phyloP scores from a whole-genome alignment of 2,329 filamentous ascomycete species.

The Colletotrichum agaves region DNA sequence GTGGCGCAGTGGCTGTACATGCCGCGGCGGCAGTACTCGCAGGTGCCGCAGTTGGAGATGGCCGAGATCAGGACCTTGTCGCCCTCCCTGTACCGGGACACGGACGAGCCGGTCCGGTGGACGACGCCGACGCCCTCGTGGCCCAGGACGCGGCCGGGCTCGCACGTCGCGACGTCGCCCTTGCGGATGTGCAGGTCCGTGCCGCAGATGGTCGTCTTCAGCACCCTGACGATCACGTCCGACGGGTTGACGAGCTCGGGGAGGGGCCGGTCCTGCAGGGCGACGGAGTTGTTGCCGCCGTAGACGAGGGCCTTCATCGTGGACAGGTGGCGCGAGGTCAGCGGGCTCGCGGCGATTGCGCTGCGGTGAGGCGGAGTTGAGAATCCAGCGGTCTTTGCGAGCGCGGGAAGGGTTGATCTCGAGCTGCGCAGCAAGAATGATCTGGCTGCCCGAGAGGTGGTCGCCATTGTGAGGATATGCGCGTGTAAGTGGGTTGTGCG shows the following conservation, averaged over 20 bases:
- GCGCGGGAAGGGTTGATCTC: not conserved
- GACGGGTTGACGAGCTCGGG: slow-evolving; percentile 44
- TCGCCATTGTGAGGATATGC: slow-evolving; percentile 12
- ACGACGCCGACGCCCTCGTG: slow-evolving; percentile 56
- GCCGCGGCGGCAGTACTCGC: slow-evolving; percentile 60
- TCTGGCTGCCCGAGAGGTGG: slow-evolving; percentile 3
- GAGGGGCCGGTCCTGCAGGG: slow-evolving; percentile 44
- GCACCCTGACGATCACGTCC: slow-evolving; percentile 51
- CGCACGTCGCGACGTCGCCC: slow-evolving; percentile 39
- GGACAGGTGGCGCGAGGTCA: not conserved
- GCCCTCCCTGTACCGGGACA: slow-evolving; percentile 48
- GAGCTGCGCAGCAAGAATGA: slow-evolving; percentile 10
- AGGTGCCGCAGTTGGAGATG: slow-evolving; percentile 56
- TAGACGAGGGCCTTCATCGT: slow-evolving; percentile 62
- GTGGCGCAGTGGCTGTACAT: slow-evolving; percentile 64
- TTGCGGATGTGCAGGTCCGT: slow-evolving; percentile 49
- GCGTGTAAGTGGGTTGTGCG: not conserved
- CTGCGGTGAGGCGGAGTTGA: not conserved
- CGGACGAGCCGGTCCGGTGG: slow-evolving; percentile 47
- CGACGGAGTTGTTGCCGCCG: slow-evolving; percentile 45
- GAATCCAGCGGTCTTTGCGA: not conserved
- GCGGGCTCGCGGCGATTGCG: not conserved
- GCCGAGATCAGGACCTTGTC: slow-evolving; percentile 53
- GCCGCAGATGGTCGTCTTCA: slow-evolving; percentile 49
- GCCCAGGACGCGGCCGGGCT: slow-evolving; percentile 44